Conservation (phyloP, 140 eudicot genomes). For the Erigeron philadelphicus region DNA sequence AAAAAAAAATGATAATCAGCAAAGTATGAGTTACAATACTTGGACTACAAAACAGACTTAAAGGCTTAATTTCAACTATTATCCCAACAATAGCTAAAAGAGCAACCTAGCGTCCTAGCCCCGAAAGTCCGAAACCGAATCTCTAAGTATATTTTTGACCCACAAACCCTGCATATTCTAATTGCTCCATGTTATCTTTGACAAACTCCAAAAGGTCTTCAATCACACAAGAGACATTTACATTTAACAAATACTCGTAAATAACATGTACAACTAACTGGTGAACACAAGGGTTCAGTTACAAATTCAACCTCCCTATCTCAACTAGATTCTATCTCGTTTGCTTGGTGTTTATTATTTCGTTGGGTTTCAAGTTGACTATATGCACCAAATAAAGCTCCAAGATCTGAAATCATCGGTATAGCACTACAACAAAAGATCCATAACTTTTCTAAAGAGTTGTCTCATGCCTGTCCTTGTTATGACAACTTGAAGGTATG, state of each 20-base stretch:
- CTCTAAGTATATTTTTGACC: neutral
- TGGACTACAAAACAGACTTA: neutral
- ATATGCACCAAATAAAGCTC: conserved; percentile 6
- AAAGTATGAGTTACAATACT: neutral
- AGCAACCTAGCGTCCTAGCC: neutral
- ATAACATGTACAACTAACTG: too few relatives aligned
- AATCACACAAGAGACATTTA: too few relatives aligned
- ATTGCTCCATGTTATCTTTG: too few relatives aligned
- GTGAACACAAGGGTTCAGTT: neutral
- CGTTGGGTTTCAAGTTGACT: neutral
- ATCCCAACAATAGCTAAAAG: neutral
- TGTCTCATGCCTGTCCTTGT: conserved; percentile 26
- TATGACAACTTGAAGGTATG: conserved; percentile 26
- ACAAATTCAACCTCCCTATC: neutral
- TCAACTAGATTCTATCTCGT: neutral
- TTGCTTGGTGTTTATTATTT: neutral
- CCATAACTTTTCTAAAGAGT: conserved; percentile 26
- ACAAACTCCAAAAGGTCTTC: too few relatives aligned
- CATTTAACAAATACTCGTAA: too few relatives aligned
- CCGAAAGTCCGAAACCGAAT: neutral
- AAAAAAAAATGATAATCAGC: neutral
- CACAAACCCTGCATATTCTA: neutral
- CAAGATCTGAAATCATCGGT: conserved; percentile 20
- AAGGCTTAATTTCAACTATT: neutral
- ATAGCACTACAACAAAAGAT: conserved; percentile 19